Conservation (phyloP, 2,329 filamentous ascomycete genomes). For the Cordyceps tenuipes region DNA sequence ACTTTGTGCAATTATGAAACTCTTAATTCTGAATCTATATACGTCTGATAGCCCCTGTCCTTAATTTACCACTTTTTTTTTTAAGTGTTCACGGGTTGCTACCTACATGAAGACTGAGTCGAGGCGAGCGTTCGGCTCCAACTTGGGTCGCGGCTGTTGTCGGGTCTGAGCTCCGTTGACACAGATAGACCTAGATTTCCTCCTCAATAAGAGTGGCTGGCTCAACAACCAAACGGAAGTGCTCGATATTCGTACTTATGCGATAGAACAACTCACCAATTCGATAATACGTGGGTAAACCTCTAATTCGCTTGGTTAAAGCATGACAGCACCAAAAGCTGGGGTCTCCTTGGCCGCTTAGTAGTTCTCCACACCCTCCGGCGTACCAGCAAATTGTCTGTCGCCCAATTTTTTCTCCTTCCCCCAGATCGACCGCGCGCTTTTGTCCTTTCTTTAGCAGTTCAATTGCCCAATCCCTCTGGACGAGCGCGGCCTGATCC, state of each 20-base stretch:
- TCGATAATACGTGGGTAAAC: not conserved
- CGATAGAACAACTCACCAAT: not conserved
- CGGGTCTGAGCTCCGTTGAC: not conserved
- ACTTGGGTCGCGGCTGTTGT: not conserved
- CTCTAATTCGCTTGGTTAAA: not conserved
- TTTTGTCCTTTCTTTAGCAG: constrained; percentile 2
- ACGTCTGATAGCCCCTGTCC: too few species aligned
- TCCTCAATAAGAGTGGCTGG: too few species aligned
- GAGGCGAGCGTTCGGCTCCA: not conserved
- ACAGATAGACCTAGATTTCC: not conserved
- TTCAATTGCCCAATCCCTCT: constrained; percentile 6
- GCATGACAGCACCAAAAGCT: not conserved
- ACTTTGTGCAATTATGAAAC: too few species aligned
- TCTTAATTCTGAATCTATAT: too few species aligned
- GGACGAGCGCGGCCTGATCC: not conserved
- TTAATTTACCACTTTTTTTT: too few species aligned
- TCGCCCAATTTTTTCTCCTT: constrained; percentile 9
- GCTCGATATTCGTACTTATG: not conserved
- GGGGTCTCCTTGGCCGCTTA: constrained; percentile 7
- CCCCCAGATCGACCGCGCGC: not conserved
- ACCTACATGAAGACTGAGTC: not conserved
- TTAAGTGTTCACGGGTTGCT: not conserved
- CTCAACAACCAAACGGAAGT: not conserved
- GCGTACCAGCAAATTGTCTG: constrained; percentile 8
- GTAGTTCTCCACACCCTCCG: constrained; percentile 9